Evolutionary conservation across 1,284 basidiomycete species (phyloP), one percentile per base, ranked within the genome.

Genomic region (Waitea zeae): DNA sequence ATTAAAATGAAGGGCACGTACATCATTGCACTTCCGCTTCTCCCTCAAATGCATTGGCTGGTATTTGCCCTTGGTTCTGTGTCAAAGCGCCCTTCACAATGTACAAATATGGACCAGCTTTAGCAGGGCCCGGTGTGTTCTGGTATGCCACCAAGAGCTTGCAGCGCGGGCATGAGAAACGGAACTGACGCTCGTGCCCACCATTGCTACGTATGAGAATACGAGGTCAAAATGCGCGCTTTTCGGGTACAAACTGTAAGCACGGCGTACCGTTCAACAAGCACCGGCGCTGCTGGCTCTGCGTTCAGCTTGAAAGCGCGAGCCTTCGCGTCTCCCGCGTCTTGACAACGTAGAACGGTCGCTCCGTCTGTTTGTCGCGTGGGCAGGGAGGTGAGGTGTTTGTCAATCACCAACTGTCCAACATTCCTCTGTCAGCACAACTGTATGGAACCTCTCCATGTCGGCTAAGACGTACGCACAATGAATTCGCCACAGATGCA

Each of bases 401-500:
- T 80, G 54, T 86, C 82, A 49, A 84, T 78, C 17, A 86, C 82
- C 41, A 86, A 76, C 81, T 86, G 46, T 28, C 37, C 42, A 22
- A 31, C 32, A 33, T n/a, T n/a, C n/a, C n/a, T n/a, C n/a, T n/a
- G n/a, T n/a, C n/a, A n/a, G n/a, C n/a, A n/a, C n/a, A n/a, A n/a
- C n/a, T n/a, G n/a, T n/a, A n/a, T n/a, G n/a, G n/a, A n/a, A n/a
- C n/a, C n/a, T n/a, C n/a, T n/a, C n/a, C n/a, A n/a, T n/a, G n/a
- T n/a, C n/a, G 13, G 32, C 30, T 30, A 27, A 27, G 11, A 36
- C 28, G 30, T 30, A 14, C 78, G 45, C 50, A 81, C 81, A 47
- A 82, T 71, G 46, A 84, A 84, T 53, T 84, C 80, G 47, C 80
- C 81, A 52, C 81, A 84, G 38, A 86, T 73, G 48, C 82, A 86